A percentile compares a stretch with the other conserved stretches of the same genome.
Conservation (phyloP, 2,329 filamentous ascomycete species). For the Teratosphaeria epicoccoides region DNA sequence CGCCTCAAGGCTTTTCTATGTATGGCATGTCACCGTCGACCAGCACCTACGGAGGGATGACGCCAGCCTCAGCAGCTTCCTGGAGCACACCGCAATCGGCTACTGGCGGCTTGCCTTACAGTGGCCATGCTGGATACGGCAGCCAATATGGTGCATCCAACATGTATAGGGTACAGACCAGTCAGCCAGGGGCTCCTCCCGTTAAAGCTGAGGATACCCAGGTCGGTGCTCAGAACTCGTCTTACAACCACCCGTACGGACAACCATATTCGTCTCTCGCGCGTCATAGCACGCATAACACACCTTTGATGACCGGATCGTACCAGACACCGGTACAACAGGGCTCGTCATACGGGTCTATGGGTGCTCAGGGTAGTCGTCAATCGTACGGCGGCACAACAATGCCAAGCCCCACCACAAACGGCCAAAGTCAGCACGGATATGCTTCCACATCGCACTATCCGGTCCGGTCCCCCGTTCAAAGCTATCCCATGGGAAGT, state of each 20-base stretch:
- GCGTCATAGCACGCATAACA: constrained; percentile 16
- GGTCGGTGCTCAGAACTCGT: constrained; percentile 12
- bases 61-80: constrained; percentile 10
- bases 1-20: constrained; percentile 6
- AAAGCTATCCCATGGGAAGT: constrained; percentile 20
- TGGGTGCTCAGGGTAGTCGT: constrained; percentile 13
- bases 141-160: constrained; percentile 17
- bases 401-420: constrained; percentile 17
- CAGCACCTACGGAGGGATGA: constrained; percentile 18
- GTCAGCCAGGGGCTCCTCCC: constrained; percentile 13
- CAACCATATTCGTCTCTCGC: constrained; percentile 18
- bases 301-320: constrained; percentile 16
- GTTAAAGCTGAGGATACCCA: constrained; percentile 19
- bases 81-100: constrained; percentile 18
- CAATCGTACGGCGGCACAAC: constrained; percentile 14
- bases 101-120: constrained; percentile 14
- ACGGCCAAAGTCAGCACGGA: constrained; percentile 16
- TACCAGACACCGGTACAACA: constrained; percentile 21
- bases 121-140: constrained; percentile 15
- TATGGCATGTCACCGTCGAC: neutral
- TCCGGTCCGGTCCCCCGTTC: constrained; percentile 21
- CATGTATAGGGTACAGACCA: constrained; percentile 16
- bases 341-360: constrained; percentile 16
- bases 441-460: constrained; percentile 19
- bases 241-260: constrained; percentile 20